Percentiles rank a stretch among this genome's conserved stretches.
These are phyloP conservation scores for Didymella keratinophila DNA, from an alignment of 2,329 filamentous ascomycete genomes.

Conservation along the genomic window DNA sequence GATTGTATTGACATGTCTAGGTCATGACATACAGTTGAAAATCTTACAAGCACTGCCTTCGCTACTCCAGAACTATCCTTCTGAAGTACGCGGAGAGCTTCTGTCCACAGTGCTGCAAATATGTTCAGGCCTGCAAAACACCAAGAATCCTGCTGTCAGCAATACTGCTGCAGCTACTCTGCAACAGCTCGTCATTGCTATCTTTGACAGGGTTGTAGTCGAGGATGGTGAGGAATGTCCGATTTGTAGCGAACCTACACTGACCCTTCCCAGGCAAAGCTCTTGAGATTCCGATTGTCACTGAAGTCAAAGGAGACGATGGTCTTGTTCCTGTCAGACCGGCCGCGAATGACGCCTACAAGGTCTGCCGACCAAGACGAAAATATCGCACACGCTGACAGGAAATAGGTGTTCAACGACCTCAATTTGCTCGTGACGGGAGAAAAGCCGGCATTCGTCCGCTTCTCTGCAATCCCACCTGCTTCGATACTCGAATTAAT, in stretches of 20 bases:
- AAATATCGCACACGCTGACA: slow-evolving; percentile 16
- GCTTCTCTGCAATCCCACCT: slow-evolving; percentile 78
- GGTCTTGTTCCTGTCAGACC: slow-evolving; percentile 72
- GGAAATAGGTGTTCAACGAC: slow-evolving; percentile 79
- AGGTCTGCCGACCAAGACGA: slow-evolving; percentile 55
- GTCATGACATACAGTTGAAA: slow-evolving; percentile 91
- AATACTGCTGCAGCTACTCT: slow-evolving; percentile 96
- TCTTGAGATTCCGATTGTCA: slow-evolving; percentile 65
- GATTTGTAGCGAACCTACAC: background rate
- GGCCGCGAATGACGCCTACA: slow-evolving; percentile 85
- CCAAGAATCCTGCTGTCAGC: slow-evolving; percentile 92
- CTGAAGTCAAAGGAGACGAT: slow-evolving; percentile 72
- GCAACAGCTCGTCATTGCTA: slow-evolving; percentile 88
- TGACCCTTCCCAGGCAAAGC: slow-evolving; percentile 40
- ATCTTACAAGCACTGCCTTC: slow-evolving; percentile 92
- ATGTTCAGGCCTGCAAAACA: slow-evolving; percentile 88
- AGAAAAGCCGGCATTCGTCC: slow-evolving; percentile 81
- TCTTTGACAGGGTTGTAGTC: slow-evolving; percentile 87
- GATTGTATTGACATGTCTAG: slow-evolving; percentile 46
- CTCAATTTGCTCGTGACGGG: slow-evolving; percentile 87
- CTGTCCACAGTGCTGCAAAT: slow-evolving; percentile 85
- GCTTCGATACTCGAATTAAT: slow-evolving; percentile 91
- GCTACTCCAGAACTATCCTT: slow-evolving; percentile 86
- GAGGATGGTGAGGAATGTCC: slow-evolving; percentile 71
- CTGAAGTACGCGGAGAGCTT: slow-evolving; percentile 80